Evolutionary conservation across 2,329 filamentous ascomycete genomes (phyloP).

Genomic region (Colletotrichum noveboracense): DNA sequence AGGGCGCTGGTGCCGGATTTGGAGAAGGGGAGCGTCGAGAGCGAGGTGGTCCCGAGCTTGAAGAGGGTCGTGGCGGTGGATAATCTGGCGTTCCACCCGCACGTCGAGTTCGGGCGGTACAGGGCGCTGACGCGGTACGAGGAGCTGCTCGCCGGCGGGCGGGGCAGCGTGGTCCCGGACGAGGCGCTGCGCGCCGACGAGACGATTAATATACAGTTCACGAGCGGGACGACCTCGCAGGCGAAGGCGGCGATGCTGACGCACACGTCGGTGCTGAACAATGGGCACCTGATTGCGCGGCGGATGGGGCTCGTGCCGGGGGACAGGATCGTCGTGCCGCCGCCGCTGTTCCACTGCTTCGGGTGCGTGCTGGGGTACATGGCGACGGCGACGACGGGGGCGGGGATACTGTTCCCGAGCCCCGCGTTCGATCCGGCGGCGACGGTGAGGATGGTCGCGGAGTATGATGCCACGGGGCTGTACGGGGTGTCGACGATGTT

Average conservation of each 20-base stretch:
- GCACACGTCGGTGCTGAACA: conserved; percentile 90
- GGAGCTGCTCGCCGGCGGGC: conserved; percentile 40
- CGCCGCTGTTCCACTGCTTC: conserved; percentile 90
- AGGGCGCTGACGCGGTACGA: conserved; percentile 52
- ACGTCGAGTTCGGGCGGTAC: conserved; percentile 45
- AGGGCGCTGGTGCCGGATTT: conserved; percentile 49
- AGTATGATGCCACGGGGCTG: conserved; percentile 65
- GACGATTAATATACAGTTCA: conserved; percentile 95
- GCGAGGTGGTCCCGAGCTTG: conserved; percentile 68
- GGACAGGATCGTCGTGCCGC: conserved; percentile 84
- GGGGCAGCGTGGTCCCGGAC: conserved; percentile 45
- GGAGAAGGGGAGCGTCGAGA: conserved; percentile 34
- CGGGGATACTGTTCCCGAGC: conserved; percentile 82
- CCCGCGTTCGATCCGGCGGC: conserved; percentile 86
- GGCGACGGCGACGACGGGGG: conserved; percentile 84
- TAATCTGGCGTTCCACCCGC: conserved; percentile 64
- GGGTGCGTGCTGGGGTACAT: conserved; percentile 93
- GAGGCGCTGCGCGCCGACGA: conserved; percentile 64
- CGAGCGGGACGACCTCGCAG: conserved; percentile 87
- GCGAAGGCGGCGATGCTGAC: conserved; percentile 92
- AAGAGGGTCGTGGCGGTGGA: conserved; percentile 77
- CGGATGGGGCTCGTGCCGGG: conserved; percentile 79
- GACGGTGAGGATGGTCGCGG: conserved; percentile 62
- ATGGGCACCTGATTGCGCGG: conserved; percentile 82
- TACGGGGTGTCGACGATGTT: conserved; percentile 98